Percentiles rank a stretch among this genome's conserved stretches.
phyloP scores from a whole-genome alignment of 2,329 filamentous ascomycete genomes.

The Trichoderma lentiforme region DNA sequence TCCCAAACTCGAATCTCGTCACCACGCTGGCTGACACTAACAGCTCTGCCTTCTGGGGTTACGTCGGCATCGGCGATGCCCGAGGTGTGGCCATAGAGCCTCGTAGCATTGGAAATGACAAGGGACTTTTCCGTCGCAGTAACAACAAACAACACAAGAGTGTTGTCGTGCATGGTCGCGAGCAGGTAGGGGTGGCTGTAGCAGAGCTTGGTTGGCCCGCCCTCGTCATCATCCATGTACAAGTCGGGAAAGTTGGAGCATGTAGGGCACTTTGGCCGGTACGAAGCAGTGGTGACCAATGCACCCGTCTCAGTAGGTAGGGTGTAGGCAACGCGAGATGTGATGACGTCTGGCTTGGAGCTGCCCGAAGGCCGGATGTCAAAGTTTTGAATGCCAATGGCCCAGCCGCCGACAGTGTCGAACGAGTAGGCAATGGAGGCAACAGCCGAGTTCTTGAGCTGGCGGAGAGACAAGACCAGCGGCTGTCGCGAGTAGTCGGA shows the following conservation, averaged over 20 bases:
- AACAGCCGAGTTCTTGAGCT: constrained; percentile 60
- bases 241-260: constrained; percentile 13
- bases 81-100: constrained; percentile 89
- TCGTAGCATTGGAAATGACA: constrained; percentile 67
- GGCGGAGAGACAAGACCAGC: constrained; percentile 78
- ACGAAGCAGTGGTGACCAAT: constrained; percentile 14
- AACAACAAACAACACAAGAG: constrained; percentile 76
- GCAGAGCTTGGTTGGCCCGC: constrained; percentile 60
- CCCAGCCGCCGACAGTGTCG: constrained; percentile 77
- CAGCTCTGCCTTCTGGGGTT: constrained; percentile 78
- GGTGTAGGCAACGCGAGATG: constrained; percentile 37
- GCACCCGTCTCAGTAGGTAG: constrained; percentile 31
- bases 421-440: constrained; percentile 86
- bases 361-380: constrained; percentile 50
- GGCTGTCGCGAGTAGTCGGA: constrained; percentile 78
- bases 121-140: constrained; percentile 66
- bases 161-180: constrained; percentile 82
- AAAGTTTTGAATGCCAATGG: constrained; percentile 86
- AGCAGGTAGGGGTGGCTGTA: constrained; percentile 83
- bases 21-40: constrained; percentile 81
- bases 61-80: constrained; percentile 84
- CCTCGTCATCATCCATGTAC: constrained; percentile 24
- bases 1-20: constrained; percentile 85
- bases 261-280: constrained; percentile 17
- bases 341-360: constrained; percentile 30